Base-by-base conservation (phyloP, 2,329 filamentous ascomycete species). In the Teratosphaeria destructans region DNA sequence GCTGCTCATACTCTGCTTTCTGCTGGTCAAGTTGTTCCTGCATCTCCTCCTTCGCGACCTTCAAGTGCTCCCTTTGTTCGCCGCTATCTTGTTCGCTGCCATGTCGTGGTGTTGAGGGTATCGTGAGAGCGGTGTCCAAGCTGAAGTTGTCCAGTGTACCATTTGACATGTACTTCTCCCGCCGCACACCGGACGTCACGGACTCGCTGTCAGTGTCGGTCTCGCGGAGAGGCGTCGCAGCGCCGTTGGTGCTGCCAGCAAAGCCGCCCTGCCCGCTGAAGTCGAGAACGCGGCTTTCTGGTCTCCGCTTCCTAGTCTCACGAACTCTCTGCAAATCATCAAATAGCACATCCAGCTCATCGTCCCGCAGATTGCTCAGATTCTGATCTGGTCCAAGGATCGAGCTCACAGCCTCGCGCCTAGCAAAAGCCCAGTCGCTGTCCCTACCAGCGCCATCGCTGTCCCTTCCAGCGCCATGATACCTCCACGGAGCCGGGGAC, bases 131-230 rank as follows among this genome's bases (percentile, higher is more conserved):
- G 1, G 94, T 99, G 71, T 99, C 94, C 16, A 99, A 80, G 1
- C 93, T 97, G 69, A 96, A 94, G 71, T 95, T 96, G 75, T 99
- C 94, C 57, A 97, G 81, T 0, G 93, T 96, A 1, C 93, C 93
- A 59, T 88, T 94, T 2, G 92, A 96, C 77, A 96, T 84, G 74
- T 97, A 97, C 70, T 97, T 97, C 67, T 99, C 94, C 57, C 94
- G 83, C 34, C 92, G 80, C 47, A 27, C 54, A 70, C 92, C 96
- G 0, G 93, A 96, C 32, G 86, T 88, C 55, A 88, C 84, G 0
- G 93, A 96, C 65, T 99, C 94, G 58, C 86, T 85, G 71, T 97
- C 94, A 59, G 96, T 93, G 59, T 93, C 89, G 16, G 34, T 37
- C 34, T 37, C 53, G 4, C 27, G 53, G n/a, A 54, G 27, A 32